phyloP scores from a whole-genome alignment of 169 alveolate species.

The Plasmodium blacklocki region DNA sequence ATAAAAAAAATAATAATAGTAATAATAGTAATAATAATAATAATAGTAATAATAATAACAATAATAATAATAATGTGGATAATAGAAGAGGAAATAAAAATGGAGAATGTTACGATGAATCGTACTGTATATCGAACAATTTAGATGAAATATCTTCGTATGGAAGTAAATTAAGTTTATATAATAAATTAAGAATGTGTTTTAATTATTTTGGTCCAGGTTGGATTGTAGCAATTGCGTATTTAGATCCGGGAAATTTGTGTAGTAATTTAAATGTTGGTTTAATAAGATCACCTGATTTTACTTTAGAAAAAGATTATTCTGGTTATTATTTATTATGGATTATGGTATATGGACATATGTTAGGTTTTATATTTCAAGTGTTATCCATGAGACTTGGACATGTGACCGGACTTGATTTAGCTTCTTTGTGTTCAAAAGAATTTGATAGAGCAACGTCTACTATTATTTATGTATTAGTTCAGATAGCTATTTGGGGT shows the following conservation, averaged over 20 bases:
- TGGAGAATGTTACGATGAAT: constrained; percentile 15
- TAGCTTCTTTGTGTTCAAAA: constrained; percentile 76
- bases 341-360: constrained; percentile 79
- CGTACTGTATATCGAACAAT: constrained; percentile 25
- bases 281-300: constrained; percentile 33
- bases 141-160: background rate
- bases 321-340: constrained; percentile 80
- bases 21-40: background rate
- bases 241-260: constrained; percentile 84
- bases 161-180: constrained; percentile 1
- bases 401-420: constrained; percentile 80
- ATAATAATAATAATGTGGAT: background rate
- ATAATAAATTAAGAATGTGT: constrained; percentile 48
- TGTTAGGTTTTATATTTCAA: constrained; percentile 81
- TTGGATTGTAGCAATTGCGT: constrained; percentile 85
- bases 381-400: constrained; percentile 80
- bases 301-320: constrained; percentile 40
- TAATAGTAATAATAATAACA: constrained; percentile 6
- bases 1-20: background rate
- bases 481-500: constrained; percentile 74
- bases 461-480: constrained; percentile 31
- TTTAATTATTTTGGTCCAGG: constrained; percentile 83
- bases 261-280: constrained; percentile 84
- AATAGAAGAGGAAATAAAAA: background rate
- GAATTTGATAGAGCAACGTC: constrained; percentile 63